Evolutionary conservation across 306 rosid genomes (phyloP).

Genomic region (Psophocarpus tetragonolobus): DNA sequence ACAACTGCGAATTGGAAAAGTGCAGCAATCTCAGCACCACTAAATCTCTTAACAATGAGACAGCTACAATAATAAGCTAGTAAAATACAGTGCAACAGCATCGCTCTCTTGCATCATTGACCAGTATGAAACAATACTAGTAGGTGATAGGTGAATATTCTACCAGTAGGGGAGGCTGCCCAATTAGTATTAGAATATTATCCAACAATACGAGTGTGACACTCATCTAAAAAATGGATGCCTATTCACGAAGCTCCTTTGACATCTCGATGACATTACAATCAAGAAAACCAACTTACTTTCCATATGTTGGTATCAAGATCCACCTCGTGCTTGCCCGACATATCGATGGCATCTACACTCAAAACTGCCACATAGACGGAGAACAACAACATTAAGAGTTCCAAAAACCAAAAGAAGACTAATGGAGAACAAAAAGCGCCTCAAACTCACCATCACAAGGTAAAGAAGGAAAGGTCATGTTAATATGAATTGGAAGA

Average conservation of each 20-base stretch:
- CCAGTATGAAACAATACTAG: neutral
- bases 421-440: slow-evolving; percentile 13
- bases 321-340: slow-evolving; percentile 99
- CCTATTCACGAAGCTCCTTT: neutral
- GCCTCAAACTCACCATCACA: slow-evolving; percentile 87
- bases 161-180: neutral
- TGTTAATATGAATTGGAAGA: slow-evolving; percentile 93
- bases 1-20: neutral
- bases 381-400: slow-evolving; percentile 22
- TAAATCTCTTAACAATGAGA: neutral
- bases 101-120: neutral
- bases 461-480: slow-evolving; percentile 93
- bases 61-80: neutral
- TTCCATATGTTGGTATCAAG: slow-evolving; percentile 97
- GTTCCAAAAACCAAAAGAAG: neutral
- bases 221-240: neutral
- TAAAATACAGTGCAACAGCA: neutral
- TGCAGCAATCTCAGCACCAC: neutral
- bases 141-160: neutral
- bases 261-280: too few species aligned
- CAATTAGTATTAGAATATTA: neutral
- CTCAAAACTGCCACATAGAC: slow-evolving; percentile 67
- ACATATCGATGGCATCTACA: slow-evolving; percentile 96
- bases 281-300: slow-evolving; percentile 61
- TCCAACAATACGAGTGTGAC: neutral